Percentiles rank a stretch among this genome's conserved stretches.
Evolutionary conservation across 352 stramenopile genomes (phyloP).

Genomic region (Pythium chondricola): DNA sequence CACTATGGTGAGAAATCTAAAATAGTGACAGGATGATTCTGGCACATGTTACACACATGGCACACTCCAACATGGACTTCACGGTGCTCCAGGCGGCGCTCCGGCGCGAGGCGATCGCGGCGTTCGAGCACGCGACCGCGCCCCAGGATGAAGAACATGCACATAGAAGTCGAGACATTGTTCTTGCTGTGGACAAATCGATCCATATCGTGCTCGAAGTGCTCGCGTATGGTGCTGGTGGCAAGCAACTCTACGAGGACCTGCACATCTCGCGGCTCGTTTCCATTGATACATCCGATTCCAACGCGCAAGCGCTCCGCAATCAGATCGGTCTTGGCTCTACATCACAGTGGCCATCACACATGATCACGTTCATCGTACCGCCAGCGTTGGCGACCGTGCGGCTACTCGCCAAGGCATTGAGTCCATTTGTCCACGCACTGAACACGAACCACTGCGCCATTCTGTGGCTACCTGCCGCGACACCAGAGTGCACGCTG

Average conservation of each 20-base stretch:
- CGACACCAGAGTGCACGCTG: slow-evolving; percentile 47
- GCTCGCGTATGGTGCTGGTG: slow-evolving; percentile 56
- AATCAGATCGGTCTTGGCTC: slow-evolving; percentile 26
- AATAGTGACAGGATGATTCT: too few species aligned
- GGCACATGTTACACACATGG: too few species aligned
- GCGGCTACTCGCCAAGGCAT: slow-evolving; percentile 30
- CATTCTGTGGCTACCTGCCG: slow-evolving; percentile 57
- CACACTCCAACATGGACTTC: slow-evolving; percentile 1
- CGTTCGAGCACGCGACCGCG: slow-evolving; percentile 27
- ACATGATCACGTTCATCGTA: slow-evolving; percentile 44
- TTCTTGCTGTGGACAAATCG: slow-evolving; percentile 49
- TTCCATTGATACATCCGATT: slow-evolving; percentile 27
- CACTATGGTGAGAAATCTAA: too few species aligned
- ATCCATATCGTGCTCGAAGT: slow-evolving; percentile 60
- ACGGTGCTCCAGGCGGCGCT: slow-evolving; percentile 37
- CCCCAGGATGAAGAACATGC: not conserved
- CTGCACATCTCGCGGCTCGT: slow-evolving; percentile 46
- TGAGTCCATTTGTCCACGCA: slow-evolving; percentile 24
- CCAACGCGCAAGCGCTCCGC: slow-evolving; percentile 26
- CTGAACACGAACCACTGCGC: slow-evolving; percentile 18
- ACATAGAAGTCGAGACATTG: slow-evolving; percentile 3
- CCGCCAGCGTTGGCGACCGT: slow-evolving; percentile 40
- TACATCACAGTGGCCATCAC: slow-evolving; percentile 12
- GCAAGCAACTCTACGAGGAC: slow-evolving; percentile 54
- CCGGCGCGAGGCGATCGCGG: slow-evolving; percentile 39